Conservation (phyloP, 331 rosid species). For the Ulmus americana region DNA sequence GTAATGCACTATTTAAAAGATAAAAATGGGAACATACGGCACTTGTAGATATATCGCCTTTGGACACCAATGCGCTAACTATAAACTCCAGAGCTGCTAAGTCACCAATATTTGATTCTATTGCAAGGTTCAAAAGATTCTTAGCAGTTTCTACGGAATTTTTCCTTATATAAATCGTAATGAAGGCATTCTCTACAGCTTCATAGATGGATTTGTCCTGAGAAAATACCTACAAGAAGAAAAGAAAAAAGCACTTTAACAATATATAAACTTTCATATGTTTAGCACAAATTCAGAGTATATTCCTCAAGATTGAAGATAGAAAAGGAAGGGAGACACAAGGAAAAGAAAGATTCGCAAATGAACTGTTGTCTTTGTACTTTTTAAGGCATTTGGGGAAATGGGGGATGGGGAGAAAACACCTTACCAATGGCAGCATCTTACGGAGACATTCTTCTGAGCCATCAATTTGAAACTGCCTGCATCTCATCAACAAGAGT, state of each 20-base stretch:
- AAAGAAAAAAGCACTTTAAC: slow-evolving; percentile 27
- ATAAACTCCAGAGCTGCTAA: slow-evolving; percentile 89
- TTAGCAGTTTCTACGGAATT: slow-evolving; percentile 73
- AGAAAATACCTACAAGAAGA: slow-evolving; percentile 66
- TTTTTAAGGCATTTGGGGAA: slow-evolving; percentile 15
- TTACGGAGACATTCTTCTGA: slow-evolving; percentile 84
- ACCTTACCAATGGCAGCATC: slow-evolving; percentile 84
- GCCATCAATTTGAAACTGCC: slow-evolving; percentile 92
- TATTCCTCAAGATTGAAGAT: slow-evolving; percentile 6
- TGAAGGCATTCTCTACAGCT: slow-evolving; percentile 90
- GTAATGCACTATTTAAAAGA: slow-evolving; percentile 15
- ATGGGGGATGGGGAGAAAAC: slow-evolving; percentile 3
- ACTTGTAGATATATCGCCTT: slow-evolving; percentile 83
- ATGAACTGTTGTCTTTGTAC: slow-evolving; percentile 12
- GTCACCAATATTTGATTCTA: slow-evolving; percentile 85
- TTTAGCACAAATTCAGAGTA: slow-evolving; percentile 6
- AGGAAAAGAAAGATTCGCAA: not conserved
- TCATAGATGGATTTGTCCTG: slow-evolving; percentile 91
- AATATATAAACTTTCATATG: slow-evolving; percentile 16
- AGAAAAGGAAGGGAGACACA: not conserved
- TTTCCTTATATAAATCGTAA: slow-evolving; percentile 71
- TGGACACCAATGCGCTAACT: slow-evolving; percentile 68
- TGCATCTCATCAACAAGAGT: slow-evolving; percentile 89
- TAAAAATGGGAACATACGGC: slow-evolving; percentile 45
- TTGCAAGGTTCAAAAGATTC: slow-evolving; percentile 68